phyloP scores from a whole-genome alignment of 345 rosid genomes.

The Conringia planisiliqua region DNA sequence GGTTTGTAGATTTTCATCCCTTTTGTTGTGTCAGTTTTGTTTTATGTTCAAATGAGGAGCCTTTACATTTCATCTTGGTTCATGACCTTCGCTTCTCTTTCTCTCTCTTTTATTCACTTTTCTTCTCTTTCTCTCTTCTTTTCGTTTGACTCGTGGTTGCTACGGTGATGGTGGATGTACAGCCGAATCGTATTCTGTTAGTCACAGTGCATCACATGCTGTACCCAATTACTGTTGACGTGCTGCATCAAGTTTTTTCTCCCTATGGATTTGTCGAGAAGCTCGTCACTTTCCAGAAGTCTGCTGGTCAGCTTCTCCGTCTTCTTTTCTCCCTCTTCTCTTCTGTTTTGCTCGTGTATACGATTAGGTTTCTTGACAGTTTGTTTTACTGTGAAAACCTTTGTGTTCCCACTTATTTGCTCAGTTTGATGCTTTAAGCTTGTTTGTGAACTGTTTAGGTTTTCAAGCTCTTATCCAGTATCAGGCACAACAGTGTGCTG shows the following conservation, averaged over 20 bases:
- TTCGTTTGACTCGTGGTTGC: conserved; percentile 56
- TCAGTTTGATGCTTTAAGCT: not conserved
- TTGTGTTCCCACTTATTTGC: not conserved
- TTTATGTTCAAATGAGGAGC: not conserved
- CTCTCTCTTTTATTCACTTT: conserved; percentile 38
- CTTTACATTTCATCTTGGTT: not conserved
- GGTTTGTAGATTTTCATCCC: conserved; percentile 46
- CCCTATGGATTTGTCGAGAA: conserved; percentile 93
- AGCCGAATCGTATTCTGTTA: conserved; percentile 94
- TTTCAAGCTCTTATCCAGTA: conserved; percentile 97
- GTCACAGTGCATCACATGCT: conserved; percentile 94
- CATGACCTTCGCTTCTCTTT: conserved; percentile 22
- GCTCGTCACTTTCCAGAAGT: conserved; percentile 97
- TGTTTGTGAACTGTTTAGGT: conserved; percentile 46
- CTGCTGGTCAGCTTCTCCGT: conserved; percentile 87
- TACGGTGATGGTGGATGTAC: conserved; percentile 55
- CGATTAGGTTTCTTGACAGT: not conserved
- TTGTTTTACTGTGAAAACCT: not conserved
- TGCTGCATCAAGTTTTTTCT: conserved; percentile 93
- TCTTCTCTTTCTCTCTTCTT: conserved; percentile 48
- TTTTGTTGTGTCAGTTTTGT: not conserved
- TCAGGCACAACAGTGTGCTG: conserved; percentile 70
- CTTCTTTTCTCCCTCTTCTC: conserved; percentile 40
- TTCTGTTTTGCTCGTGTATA: conserved; percentile 17
- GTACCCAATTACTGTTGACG: conserved; percentile 94